A percentile compares a stretch with the other conserved stretches of the same genome.
Conservation (phyloP, 2,329 filamentous ascomycete genomes). For the Cercospora janseana region DNA sequence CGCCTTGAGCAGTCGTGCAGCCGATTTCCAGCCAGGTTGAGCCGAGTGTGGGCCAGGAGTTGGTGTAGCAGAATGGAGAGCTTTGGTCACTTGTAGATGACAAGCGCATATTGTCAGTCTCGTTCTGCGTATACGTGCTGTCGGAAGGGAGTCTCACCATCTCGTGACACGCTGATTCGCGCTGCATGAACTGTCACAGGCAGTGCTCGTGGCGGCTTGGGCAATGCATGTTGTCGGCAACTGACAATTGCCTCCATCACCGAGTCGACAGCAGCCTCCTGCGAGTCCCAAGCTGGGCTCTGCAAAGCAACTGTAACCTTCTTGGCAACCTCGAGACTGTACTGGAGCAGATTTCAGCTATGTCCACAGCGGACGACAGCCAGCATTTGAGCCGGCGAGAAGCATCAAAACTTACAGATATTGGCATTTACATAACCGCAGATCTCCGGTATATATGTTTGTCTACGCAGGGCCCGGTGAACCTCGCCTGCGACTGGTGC, state of each 20-base stretch:
- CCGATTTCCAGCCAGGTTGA: conserved; percentile 3
- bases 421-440: conserved; percentile 7
- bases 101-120: background rate
- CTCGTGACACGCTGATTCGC: conserved; percentile 1
- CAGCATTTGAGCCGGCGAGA: background rate
- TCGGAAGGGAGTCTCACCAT: background rate
- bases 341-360: background rate
- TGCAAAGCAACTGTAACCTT: conserved; percentile 6
- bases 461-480: background rate
- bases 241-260: conserved; percentile 8
- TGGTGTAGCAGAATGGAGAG: conserved; percentile 12
- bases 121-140: background rate
- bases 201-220: background rate
- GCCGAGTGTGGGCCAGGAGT: conserved; percentile 8
- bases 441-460: background rate
- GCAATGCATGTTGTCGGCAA: conserved; percentile 8
- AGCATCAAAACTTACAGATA: background rate
- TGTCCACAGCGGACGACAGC: no score
- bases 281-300: conserved; percentile 1
- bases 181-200: conserved; percentile 8
- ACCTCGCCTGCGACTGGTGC: background rate
- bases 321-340: background rate
- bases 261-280: conserved; percentile 12
- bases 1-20: conserved; percentile 5
- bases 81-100: background rate